A percentile compares a stretch with the other conserved stretches of the same genome.
These are phyloP conservation scores for Backusella tuberculispora DNA, from an alignment of 192 early-diverging fungal species.

Conservation along the genomic window DNA sequence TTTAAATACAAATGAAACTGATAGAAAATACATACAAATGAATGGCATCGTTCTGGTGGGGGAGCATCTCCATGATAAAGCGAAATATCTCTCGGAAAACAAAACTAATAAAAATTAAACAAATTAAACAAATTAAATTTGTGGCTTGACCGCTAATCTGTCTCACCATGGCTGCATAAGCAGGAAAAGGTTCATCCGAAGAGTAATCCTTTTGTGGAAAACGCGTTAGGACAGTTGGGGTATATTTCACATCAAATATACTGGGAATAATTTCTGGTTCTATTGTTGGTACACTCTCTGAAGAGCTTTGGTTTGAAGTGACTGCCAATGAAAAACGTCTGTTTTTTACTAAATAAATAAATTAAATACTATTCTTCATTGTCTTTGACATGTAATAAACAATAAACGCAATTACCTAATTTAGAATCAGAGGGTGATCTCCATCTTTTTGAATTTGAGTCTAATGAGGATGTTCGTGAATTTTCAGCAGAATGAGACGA, in stretches of 20 bases:
- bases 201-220: conserved; percentile 31
- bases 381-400: background rate
- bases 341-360: conserved; percentile 5
- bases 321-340: background rate
- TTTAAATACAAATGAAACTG: background rate
- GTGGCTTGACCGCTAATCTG: background rate
- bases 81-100: conserved; percentile 42
- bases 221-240: conserved; percentile 33
- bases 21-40: conserved; percentile 36
- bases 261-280: conserved; percentile 17
- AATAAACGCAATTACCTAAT: background rate
- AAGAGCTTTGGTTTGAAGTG: background rate
- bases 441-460: background rate
- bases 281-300: background rate
- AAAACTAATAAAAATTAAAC: conserved; percentile 30
- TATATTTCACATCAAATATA: conserved; percentile 36
- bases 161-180: conserved; percentile 41
- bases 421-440: conserved; percentile 17
- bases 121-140: background rate
- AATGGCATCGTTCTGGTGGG: conserved; percentile 36
- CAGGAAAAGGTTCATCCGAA: conserved; percentile 31
- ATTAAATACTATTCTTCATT: background rate
- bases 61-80: conserved; percentile 28
- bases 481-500: background rate
- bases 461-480: background rate